These are phyloP conservation scores for Nigrograna mackinnonii DNA, from an alignment of 2,329 filamentous ascomycete genomes.

Conservation along the genomic window DNA sequence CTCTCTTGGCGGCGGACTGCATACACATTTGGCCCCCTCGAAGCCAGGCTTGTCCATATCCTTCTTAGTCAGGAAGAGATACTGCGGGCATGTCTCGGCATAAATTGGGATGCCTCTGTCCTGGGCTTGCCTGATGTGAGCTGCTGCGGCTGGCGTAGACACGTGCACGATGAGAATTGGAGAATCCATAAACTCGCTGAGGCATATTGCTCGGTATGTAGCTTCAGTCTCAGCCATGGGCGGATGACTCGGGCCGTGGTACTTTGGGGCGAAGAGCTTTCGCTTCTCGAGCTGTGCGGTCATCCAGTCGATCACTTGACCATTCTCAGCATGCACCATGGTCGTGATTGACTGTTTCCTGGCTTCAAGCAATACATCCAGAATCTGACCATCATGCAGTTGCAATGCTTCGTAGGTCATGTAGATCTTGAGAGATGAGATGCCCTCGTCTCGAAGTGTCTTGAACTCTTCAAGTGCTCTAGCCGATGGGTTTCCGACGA, in stretches of 20 bases:
- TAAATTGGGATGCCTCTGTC: constrained; percentile 54
- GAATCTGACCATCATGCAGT: constrained; percentile 42
- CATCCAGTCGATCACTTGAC: constrained; percentile 58
- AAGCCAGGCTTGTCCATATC: constrained; percentile 56
- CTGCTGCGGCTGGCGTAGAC: constrained; percentile 50
- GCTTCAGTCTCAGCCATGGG: constrained; percentile 57
- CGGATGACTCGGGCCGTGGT: constrained; percentile 55
- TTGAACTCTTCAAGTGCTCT: constrained; percentile 40
- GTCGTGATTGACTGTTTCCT: constrained; percentile 54
- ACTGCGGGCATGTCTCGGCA: constrained; percentile 61
- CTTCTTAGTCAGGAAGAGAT: constrained; percentile 57
- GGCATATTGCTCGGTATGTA: constrained; percentile 56
- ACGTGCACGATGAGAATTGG: constrained; percentile 61
- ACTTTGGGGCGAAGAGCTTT: constrained; percentile 54
- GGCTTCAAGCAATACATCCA: constrained; percentile 43
- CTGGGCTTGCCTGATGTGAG: constrained; percentile 54
- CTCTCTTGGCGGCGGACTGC: constrained; percentile 56
- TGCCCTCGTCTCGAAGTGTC: constrained; percentile 38
- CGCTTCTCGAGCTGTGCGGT: constrained; percentile 56
- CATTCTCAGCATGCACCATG: constrained; percentile 61
- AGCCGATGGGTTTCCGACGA: constrained; percentile 42
- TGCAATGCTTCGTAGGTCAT: constrained; percentile 46
- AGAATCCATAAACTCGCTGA: constrained; percentile 54
- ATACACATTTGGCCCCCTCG: constrained; percentile 60
- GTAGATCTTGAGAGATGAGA: constrained; percentile 48